Evolutionary conservation across 78 protist genomes (phyloP).

Genomic region (Dictyostelium purpureum): DNA sequence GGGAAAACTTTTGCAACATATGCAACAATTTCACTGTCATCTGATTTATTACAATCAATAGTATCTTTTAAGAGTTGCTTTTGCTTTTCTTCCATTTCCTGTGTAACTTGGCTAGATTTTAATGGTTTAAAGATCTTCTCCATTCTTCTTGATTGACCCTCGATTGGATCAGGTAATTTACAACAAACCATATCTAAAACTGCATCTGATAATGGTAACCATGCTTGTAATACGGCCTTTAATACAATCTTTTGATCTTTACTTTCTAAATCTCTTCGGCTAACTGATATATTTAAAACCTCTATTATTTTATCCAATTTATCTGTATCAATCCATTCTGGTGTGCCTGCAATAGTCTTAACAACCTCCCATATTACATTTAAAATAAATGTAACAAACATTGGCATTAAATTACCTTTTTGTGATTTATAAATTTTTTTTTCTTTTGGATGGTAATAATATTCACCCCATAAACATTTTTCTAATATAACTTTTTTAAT

Average conservation of each 20-base stretch:
- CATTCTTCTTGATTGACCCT: constrained; percentile 86
- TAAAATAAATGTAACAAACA: constrained; percentile 94
- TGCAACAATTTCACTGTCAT: constrained; percentile 38
- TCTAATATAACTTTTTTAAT: constrained; percentile 60
- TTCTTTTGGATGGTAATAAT: constrained; percentile 79
- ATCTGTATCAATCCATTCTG: constrained; percentile 64
- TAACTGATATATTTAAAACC: constrained; percentile 70
- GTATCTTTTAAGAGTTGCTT: constrained; percentile 18
- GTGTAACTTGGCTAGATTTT: neutral
- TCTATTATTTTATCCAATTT: constrained; percentile 75
- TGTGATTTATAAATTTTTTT: constrained; percentile 60
- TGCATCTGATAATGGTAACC: constrained; percentile 93
- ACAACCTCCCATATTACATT: constrained; percentile 89
- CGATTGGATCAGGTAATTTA: constrained; percentile 88
- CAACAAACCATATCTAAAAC: constrained; percentile 77
- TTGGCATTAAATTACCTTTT: constrained; percentile 78
- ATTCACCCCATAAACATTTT: constrained; percentile 96
- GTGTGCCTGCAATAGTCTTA: neutral
- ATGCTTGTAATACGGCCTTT: constrained; percentile 76
- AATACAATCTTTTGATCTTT: constrained; percentile 42
- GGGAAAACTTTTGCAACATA: constrained; percentile 86
- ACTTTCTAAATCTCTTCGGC: constrained; percentile 28
- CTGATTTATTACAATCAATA: constrained; percentile 21
- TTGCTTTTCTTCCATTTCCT: constrained; percentile 36
- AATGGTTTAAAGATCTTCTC: constrained; percentile 66